A percentile compares a stretch with the other conserved stretches of the same genome.
Conservation (phyloP, 2,329 filamentous ascomycete genomes). For the Botrytis medusae region DNA sequence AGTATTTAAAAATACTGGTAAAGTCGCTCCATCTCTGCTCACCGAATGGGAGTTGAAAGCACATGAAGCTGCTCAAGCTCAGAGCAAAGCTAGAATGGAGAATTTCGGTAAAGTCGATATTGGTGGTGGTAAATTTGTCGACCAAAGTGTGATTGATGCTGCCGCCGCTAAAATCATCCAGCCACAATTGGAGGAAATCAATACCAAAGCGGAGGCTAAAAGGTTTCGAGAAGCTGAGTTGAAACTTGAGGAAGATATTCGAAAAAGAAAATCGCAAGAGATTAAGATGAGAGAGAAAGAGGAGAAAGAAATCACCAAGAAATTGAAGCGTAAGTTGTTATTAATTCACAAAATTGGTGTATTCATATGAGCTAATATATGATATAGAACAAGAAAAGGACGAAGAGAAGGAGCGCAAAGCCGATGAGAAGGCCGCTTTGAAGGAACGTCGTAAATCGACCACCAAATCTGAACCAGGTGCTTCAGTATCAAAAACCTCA, state of each 20-base stretch:
- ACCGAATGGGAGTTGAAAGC: constrained; percentile 80
- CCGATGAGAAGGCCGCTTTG: constrained; percentile 52
- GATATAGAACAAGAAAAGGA: constrained; percentile 43
- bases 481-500: not conserved
- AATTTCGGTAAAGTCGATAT: constrained; percentile 64
- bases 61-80: constrained; percentile 64
- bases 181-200: constrained; percentile 82
- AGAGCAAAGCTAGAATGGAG: constrained; percentile 59
- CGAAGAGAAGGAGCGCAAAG: constrained; percentile 50
- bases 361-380: not conserved
- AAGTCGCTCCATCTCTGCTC: constrained; percentile 65
- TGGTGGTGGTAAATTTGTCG: constrained; percentile 78
- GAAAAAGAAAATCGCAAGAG: constrained; percentile 57
- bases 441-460: constrained; percentile 54
- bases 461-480: constrained; percentile 11
- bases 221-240: constrained; percentile 64
- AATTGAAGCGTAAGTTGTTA: constrained; percentile 57
- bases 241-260: constrained; percentile 63
- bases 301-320: constrained; percentile 53
- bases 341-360: not conserved
- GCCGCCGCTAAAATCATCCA: constrained; percentile 77
- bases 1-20: constrained; percentile 74
- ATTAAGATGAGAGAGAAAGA: constrained; percentile 58
- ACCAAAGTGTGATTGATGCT: constrained; percentile 73
- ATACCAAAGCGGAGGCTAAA: constrained; percentile 72